Evolutionary conservation across 1,139 yeast genomes (phyloP).

Genomic region (Suhomyces choctaworum): DNA sequence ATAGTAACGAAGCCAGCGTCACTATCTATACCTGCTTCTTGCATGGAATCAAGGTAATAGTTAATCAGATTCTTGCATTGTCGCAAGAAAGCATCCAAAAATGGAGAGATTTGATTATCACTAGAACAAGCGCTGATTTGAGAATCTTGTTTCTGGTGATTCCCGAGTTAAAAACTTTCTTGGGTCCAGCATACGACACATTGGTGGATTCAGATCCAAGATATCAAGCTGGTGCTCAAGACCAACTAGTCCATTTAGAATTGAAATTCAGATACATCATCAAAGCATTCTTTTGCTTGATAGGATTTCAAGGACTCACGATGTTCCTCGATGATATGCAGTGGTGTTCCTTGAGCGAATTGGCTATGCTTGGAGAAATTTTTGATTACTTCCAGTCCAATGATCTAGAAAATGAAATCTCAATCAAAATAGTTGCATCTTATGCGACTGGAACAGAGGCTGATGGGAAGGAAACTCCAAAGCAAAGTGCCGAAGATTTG

Average conservation of each 20-base stretch:
- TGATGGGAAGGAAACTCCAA: neutral
- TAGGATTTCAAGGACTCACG: constrained; percentile 47
- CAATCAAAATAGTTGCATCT: constrained; percentile 22
- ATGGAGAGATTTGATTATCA: constrained; percentile 46
- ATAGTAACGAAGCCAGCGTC: constrained; percentile 30
- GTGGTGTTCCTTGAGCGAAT: constrained; percentile 39
- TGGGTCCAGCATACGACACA: constrained; percentile 45
- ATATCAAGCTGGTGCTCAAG: constrained; percentile 19
- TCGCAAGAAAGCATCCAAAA: constrained; percentile 36
- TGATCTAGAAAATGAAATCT: constrained; percentile 19
- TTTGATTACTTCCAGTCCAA: constrained; percentile 24
- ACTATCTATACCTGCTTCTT: constrained; percentile 30
- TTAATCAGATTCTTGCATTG: constrained; percentile 46
- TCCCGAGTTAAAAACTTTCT: constrained; percentile 46
- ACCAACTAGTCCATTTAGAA: constrained; percentile 34
- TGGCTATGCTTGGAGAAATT: constrained; percentile 32
- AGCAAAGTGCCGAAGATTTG: neutral
- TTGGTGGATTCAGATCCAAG: constrained; percentile 14
- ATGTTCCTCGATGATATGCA: constrained; percentile 52
- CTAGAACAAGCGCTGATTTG: constrained; percentile 45
- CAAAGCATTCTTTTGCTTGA: constrained; percentile 42
- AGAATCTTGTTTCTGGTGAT: constrained; percentile 42
- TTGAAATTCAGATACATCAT: constrained; percentile 45
- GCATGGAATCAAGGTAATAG: constrained; percentile 40
- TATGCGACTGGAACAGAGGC: constrained; percentile 9